Base-by-base conservation (phyloP, 1,139 yeast species). In the Hanseniaspora sp. region DNA sequence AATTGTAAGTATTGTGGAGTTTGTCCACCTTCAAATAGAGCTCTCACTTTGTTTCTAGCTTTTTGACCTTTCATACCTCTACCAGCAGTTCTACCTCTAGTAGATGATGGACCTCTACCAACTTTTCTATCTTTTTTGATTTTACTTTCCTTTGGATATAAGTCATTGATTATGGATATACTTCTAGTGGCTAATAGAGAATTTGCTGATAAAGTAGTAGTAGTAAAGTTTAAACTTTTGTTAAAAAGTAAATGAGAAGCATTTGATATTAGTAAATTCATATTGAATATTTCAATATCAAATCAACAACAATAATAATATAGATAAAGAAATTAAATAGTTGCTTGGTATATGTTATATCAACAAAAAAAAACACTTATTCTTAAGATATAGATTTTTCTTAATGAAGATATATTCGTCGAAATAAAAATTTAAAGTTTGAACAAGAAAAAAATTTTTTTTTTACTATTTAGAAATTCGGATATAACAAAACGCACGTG, bases 41-140 rank as follows among this genome's bases (percentile, higher is more conserved):
- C 79, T 57, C 90, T 92, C 28, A 90, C 94, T 54, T 82, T 79
- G 39, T 92, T 86, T 71, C 97, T 80, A 13, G 97, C 96, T 71
- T 90, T 90, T 69, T 92, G 98, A 79, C 99, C 99, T 71, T 90
- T 94, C 66, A 87, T 96, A 74, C 99, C 99, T 68, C 98, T 79
- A 52, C 96, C 95, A 3, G 97, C 81, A 1, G 97, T 92, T 70
- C 90, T 88, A 72, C 99, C 95, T 61, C 74, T 73, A 15, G 95
- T 95, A 47, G 95, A 83, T 37, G 95, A 92, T 40, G 96, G 95
- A 71, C 98, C 98, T 73, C 99, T 82, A 68, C 99, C 98, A 35
- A 92, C 75, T 69, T 96, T 78, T 66, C 83, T 87, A 11, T 33
- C 40, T 33, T 51, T 51, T 31, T 46, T 39, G 3, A 9, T 42